Evolutionary conservation across 2,329 filamentous ascomycete species (phyloP).

Genomic region (Xylaria sp.): DNA sequence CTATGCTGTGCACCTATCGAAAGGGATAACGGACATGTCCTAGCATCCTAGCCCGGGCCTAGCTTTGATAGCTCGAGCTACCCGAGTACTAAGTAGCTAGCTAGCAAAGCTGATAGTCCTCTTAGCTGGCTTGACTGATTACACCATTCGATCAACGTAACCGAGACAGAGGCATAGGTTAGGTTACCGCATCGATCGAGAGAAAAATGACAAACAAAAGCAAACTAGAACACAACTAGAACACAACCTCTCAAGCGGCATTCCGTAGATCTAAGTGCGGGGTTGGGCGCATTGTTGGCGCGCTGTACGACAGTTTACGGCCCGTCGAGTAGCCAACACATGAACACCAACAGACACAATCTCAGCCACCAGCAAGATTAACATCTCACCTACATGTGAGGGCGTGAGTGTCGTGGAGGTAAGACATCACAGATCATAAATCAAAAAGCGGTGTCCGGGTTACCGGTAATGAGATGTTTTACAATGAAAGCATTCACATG

Average conservation of each 20-base stretch:
- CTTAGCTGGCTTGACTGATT: not conserved
- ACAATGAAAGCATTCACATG: not conserved
- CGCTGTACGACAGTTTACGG: not conserved
- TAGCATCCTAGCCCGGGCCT: not conserved
- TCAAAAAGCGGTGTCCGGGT: conserved; percentile 1
- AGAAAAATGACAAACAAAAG: conserved; percentile 11
- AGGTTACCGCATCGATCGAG: not conserved
- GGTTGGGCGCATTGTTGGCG: not conserved
- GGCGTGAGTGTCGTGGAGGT: not conserved
- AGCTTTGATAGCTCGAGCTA: no score
- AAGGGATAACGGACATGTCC: not conserved
- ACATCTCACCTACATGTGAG: not conserved
- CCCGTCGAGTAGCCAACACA: not conserved
- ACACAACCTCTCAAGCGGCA: not conserved
- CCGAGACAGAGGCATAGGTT: conserved; percentile 20
- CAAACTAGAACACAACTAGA: conserved; percentile 14
- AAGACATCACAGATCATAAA: not conserved
- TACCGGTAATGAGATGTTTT: conserved; percentile 13
- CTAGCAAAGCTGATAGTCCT: no score
- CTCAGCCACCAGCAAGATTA: no score
- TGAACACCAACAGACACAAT: no score
- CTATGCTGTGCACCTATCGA: not conserved
- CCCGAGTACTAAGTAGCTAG: no score
- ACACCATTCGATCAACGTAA: conserved; percentile 1
- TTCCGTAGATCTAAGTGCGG: conserved; percentile 1